These are phyloP conservation scores for Ceratobasidium theobromae DNA, from an alignment of 1,284 basidiomycete genomes.

Conservation along the genomic window DNA sequence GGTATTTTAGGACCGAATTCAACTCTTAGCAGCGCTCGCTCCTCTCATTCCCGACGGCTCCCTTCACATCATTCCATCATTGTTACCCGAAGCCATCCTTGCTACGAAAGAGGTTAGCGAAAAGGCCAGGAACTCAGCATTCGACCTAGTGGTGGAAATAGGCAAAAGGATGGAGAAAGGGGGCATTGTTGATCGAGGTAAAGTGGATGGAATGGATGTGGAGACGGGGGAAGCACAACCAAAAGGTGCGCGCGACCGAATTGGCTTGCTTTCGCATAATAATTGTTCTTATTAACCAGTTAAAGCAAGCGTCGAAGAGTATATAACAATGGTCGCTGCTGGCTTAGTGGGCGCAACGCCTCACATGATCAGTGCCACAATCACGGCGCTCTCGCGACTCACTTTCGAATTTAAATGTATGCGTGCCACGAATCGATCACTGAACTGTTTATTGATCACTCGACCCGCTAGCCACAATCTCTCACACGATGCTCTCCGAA, in stretches of 20 bases:
- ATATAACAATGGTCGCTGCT: slow-evolving; percentile 95
- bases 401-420: slow-evolving; percentile 95
- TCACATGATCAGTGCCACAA: slow-evolving; percentile 97
- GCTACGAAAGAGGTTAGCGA: slow-evolving; percentile 98
- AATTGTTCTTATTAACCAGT: slow-evolving; percentile 48
- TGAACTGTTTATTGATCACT: background rate
- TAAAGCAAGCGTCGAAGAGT: slow-evolving; percentile 85
- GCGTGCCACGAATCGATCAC: slow-evolving; percentile 17
- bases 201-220: slow-evolving; percentile 77
- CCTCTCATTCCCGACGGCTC: slow-evolving; percentile 67
- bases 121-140: slow-evolving; percentile 85
- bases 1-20: slow-evolving; percentile 71
- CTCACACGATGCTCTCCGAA: slow-evolving; percentile 77
- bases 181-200: slow-evolving; percentile 76
- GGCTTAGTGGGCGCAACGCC: slow-evolving; percentile 91
- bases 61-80: slow-evolving; percentile 81
- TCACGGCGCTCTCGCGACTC: slow-evolving; percentile 90
- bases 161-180: slow-evolving; percentile 89
- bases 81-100: slow-evolving; percentile 95
- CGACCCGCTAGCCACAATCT: slow-evolving; percentile 61
- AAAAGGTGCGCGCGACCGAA: slow-evolving; percentile 52
- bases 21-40: slow-evolving; percentile 74
- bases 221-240: slow-evolving; percentile 49
- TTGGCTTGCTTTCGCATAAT: background rate
- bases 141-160: slow-evolving; percentile 89